These are phyloP conservation scores for Aethionema arabicum DNA, from an alignment of 345 rosid genomes.

Conservation along the genomic window DNA sequence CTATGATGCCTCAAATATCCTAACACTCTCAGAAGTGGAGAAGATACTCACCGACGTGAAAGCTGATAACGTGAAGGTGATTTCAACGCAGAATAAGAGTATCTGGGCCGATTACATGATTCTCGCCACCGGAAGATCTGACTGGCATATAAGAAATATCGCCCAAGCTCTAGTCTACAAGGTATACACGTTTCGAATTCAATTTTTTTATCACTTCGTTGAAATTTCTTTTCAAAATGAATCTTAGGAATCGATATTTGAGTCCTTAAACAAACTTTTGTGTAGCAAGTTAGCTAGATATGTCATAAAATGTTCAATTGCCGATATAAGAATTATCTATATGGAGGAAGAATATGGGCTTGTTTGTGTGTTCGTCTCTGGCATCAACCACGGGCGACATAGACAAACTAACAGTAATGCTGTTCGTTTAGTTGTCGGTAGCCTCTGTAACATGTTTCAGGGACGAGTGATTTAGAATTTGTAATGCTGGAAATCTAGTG, in stretches of 20 bases:
- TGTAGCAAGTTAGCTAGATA: background rate
- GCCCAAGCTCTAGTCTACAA: conserved; percentile 76
- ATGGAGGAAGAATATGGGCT: background rate
- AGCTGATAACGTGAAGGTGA: conserved; percentile 77
- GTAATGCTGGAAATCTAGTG: no score
- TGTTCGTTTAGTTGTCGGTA: no score
- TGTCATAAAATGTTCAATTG: background rate
- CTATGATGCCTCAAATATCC: conserved; percentile 25
- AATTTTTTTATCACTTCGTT: background rate
- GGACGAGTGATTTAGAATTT: no score
- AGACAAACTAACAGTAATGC: no score
- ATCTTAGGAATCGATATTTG: background rate
- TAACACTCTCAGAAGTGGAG: conserved; percentile 45
- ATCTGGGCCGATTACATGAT: conserved; percentile 81
- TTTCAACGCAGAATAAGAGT: conserved; percentile 49
- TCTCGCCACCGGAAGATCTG: conserved; percentile 83
- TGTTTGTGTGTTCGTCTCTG: background rate
- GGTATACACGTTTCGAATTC: conserved; percentile 34
- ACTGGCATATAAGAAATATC: conserved; percentile 88
- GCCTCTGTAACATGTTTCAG: no score
- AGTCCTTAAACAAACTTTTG: background rate
- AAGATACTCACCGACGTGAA: conserved; percentile 73
- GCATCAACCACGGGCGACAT: no score
- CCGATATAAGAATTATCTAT: background rate
- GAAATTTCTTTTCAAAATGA: background rate